Percentiles rank a stretch among this genome's conserved stretches.
phyloP scores from a whole-genome alignment of 1,284 basidiomycete genomes.

The Tausonia pullulans region DNA sequence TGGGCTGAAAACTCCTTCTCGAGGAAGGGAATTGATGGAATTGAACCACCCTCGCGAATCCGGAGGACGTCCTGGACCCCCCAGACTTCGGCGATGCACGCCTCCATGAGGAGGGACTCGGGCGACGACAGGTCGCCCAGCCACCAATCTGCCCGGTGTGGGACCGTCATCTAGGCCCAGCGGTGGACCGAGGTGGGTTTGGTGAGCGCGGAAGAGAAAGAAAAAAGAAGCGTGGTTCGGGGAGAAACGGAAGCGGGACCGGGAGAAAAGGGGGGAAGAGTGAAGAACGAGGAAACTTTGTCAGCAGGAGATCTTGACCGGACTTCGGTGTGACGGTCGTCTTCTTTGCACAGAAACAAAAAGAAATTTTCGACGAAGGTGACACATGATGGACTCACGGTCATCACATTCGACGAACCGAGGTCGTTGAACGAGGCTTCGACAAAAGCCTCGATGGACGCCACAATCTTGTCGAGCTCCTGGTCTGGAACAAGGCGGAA shows the following conservation, averaged over 20 bases:
- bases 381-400: conserved; percentile 37
- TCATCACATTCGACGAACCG: conserved; percentile 57
- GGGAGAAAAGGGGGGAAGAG: conserved; percentile 1
- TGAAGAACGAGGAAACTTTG: background rate
- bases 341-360: too few relatives aligned
- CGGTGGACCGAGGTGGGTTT: too few relatives aligned
- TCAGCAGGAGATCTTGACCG: too few relatives aligned
- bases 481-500: conserved; percentile 92
- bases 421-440: conserved; percentile 49
- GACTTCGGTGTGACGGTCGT: too few relatives aligned
- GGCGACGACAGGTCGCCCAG: conserved; percentile 64
- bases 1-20: conserved; percentile 66
- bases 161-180: conserved; percentile 51
- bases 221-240: too few relatives aligned
- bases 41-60: conserved; percentile 88
- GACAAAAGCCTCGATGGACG: conserved; percentile 51
- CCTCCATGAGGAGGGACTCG: conserved; percentile 74
- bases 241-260: background rate
- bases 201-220: background rate
- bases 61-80: conserved; percentile 56
- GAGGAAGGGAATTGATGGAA: conserved; percentile 81
- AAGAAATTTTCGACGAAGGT: too few relatives aligned
- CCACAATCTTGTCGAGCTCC: conserved; percentile 57
- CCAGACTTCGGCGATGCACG: conserved; percentile 75
- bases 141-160: conserved; percentile 92